Percentiles rank a stretch among this genome's conserved stretches.
Evolutionary conservation across 2,329 filamentous ascomycete genomes (phyloP).

Genomic region (Epichloe sp.): DNA sequence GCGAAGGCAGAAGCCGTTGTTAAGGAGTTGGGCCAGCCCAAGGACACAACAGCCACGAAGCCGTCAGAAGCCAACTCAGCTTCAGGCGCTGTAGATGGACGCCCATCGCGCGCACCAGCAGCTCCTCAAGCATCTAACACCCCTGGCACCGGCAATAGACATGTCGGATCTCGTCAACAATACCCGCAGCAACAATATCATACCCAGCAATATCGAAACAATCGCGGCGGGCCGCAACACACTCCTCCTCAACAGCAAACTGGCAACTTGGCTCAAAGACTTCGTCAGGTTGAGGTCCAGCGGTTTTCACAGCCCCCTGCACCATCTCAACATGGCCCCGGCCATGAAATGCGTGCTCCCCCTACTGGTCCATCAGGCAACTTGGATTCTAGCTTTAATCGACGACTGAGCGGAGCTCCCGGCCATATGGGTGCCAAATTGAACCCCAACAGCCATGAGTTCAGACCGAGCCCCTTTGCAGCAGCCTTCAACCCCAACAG

Average conservation of each 20-base stretch:
- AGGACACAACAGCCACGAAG: conserved; percentile 30
- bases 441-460: conserved; percentile 60
- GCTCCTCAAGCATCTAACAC: conserved; percentile 19
- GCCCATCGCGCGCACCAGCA: conserved; percentile 21
- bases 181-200: conserved; percentile 35
- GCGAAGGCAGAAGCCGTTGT: conserved; percentile 35
- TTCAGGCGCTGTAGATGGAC: conserved; percentile 13
- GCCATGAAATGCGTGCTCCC: conserved; percentile 59
- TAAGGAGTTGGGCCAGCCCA: conserved; percentile 29
- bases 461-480: conserved; percentile 72
- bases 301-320: conserved; percentile 31
- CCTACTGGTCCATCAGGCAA: conserved; percentile 59
- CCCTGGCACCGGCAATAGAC: conserved; percentile 23
- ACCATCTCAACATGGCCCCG: conserved; percentile 36
- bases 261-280: conserved; percentile 35
- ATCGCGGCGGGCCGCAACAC: conserved; percentile 31
- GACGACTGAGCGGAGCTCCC: conserved; percentile 38
- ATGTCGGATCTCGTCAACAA: conserved; percentile 33
- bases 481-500: conserved; percentile 65
- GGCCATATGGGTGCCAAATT: conserved; percentile 42
- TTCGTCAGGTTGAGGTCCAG: conserved; percentile 39
- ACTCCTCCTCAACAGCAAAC: conserved; percentile 26
- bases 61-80: conserved; percentile 13
- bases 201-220: conserved; percentile 33
- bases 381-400: conserved; percentile 37